phyloP scores from a whole-genome alignment of 2,329 filamentous ascomycete species.

The Chaetomiaceae sp. region DNA sequence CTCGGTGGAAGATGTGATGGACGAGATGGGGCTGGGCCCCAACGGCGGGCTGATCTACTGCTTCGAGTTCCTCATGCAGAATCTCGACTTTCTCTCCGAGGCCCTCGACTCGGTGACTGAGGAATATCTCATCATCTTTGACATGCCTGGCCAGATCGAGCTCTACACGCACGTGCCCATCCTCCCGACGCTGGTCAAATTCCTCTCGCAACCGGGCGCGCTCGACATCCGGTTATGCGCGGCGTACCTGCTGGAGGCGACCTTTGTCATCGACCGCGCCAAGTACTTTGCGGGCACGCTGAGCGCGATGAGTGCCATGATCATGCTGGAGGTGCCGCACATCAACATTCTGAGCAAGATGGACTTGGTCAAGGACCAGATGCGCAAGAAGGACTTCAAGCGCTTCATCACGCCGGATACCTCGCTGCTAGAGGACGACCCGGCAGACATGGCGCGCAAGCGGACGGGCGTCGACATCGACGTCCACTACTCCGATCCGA shows the following conservation, averaged over 20 bases:
- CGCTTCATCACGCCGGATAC: slow-evolving; percentile 84
- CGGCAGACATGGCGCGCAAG: slow-evolving; percentile 44
- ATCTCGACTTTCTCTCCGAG: slow-evolving; percentile 85
- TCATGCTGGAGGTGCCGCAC: slow-evolving; percentile 95
- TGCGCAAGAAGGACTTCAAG: slow-evolving; percentile 82
- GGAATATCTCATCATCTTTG: slow-evolving; percentile 94
- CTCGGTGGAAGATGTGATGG: slow-evolving; percentile 92
- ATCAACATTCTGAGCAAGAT: slow-evolving; percentile 97
- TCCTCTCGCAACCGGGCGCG: slow-evolving; percentile 69
- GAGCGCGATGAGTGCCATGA: slow-evolving; percentile 97
- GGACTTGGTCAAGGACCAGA: slow-evolving; percentile 88
- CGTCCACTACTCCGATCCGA: slow-evolving; percentile 53
- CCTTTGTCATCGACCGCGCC: slow-evolving; percentile 89
- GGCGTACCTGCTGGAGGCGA: slow-evolving; percentile 89
- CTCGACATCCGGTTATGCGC: slow-evolving; percentile 90
- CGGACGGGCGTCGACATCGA: slow-evolving; percentile 39
- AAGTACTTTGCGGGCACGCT: slow-evolving; percentile 97
- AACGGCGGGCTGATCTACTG: slow-evolving; percentile 94
- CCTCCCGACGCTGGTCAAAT: slow-evolving; percentile 74
- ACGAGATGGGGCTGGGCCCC: slow-evolving; percentile 82
- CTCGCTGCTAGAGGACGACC: slow-evolving; percentile 73
- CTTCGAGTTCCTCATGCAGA: slow-evolving; percentile 92
- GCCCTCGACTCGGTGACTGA: slow-evolving; percentile 80
- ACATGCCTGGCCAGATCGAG: slow-evolving; percentile 98
- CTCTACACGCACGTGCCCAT: slow-evolving; percentile 96